Evolutionary conservation across 495 filamentous ascomycete species (phyloP).

Genomic region (Schizothecium vesticola): DNA sequence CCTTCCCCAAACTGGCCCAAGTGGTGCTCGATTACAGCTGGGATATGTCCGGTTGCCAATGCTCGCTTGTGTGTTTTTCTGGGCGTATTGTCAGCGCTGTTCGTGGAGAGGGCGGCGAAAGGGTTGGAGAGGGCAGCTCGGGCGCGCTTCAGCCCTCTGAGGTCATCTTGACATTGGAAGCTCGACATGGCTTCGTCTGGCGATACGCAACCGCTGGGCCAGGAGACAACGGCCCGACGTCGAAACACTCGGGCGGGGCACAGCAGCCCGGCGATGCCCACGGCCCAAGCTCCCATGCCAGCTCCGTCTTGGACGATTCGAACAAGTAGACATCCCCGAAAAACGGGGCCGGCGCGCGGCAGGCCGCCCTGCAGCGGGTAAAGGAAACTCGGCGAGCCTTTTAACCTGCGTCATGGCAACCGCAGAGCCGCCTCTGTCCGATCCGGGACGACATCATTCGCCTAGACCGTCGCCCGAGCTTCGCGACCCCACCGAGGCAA

Average conservation of each 20-base stretch:
- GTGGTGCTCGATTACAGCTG: constrained; percentile 17
- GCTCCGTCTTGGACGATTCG: background rate
- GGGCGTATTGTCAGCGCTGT: background rate
- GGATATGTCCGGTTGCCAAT: constrained; percentile 11
- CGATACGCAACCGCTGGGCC: background rate
- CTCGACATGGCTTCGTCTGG: background rate
- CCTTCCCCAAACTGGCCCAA: constrained; percentile 12
- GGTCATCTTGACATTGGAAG: background rate
- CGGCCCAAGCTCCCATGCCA: background rate
- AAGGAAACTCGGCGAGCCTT: constrained; percentile 1
- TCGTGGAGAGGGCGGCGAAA: background rate
- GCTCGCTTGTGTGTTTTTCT: background rate
- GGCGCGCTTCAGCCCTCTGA: background rate
- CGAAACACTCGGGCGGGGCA: background rate
- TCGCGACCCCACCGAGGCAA: constrained; percentile 30
- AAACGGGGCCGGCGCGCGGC: background rate
- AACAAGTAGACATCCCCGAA: background rate
- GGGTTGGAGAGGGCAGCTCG: background rate
- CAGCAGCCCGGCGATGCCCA: background rate
- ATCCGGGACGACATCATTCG: constrained; percentile 11
- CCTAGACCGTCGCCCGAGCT: constrained; percentile 15
- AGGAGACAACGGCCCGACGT: background rate
- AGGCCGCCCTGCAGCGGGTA: constrained; percentile 14
- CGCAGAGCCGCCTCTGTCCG: constrained; percentile 10
- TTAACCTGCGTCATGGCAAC: constrained; percentile 9